Base-by-base conservation (phyloP, 1,284 basidiomycete genomes). In the Somion occarium region DNA sequence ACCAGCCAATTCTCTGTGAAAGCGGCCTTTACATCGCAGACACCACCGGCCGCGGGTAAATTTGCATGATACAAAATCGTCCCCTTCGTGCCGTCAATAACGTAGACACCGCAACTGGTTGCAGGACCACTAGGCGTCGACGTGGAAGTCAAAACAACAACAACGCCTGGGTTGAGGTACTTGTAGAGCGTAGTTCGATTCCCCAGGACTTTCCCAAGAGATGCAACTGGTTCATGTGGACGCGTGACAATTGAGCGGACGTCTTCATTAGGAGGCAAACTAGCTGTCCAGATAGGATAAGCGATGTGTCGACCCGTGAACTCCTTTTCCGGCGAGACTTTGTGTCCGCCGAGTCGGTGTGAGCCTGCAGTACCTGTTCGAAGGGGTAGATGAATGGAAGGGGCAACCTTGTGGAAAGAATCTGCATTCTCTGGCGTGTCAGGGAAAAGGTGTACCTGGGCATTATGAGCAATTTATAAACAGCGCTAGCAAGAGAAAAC, bases 1-100 rank as follows among this genome's bases (percentile, higher is more conserved):
- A 94, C 86, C 49, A 98, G 69, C 95, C 96, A 98, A 66, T 98
- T 98, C 70, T 98, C 95, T 15, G 82, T 79, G 56, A 96, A 73
- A 5, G 75, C 72, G 13, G 83, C 83, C 56, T 85, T 79, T 9
- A 94, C 70, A 58, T 86, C 78, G 61, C 87, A 90, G 23, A 54
- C 70, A n/a, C 57, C 63, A 41, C 51, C 60, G 11, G 20, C 11
- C 13, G 71, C 67, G 48, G 83, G 79, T 5, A 90, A 58, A 23
- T 70, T 69, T 2, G 76, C 75, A 46, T 80, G 76, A 65, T 93
- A 93, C 1, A 94, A 58, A 2, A 90, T 69, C 1, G 75, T 82
- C 2, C 96, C 95, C 54, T 89, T 93, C 38, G 80, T 80, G 0
- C 76, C 77, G 64, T 98, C 93, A 18, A 97, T 59, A 5, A 97